These are phyloP conservation scores for Hypoxylon sp. DNA, from an alignment of 2,329 filamentous ascomycete genomes.

Conservation along the genomic window DNA sequence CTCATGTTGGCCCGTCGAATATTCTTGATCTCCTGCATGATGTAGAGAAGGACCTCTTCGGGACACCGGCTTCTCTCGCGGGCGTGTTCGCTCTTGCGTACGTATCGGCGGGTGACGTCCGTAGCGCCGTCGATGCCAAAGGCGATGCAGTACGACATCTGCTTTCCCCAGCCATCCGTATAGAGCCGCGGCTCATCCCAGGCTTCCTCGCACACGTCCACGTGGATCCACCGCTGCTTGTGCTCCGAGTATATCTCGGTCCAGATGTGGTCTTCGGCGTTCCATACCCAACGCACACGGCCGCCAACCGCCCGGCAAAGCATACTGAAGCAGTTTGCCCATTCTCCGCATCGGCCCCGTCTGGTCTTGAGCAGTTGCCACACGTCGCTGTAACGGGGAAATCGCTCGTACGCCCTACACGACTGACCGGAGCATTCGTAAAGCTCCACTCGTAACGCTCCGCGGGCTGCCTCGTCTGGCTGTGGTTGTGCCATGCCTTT, in stretches of 20 bases:
- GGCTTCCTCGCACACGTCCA: conserved; percentile 92
- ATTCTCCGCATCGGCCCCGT: conserved; percentile 90
- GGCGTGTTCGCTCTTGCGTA: conserved; percentile 78
- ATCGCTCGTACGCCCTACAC: conserved; percentile 86
- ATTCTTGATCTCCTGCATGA: conserved; percentile 90
- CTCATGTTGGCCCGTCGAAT: conserved; percentile 84
- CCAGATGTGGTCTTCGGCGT: conserved; percentile 97
- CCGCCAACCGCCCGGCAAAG: conserved; percentile 92
- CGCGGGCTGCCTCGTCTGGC: conserved; percentile 88
- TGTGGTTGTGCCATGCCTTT: conserved; percentile 86
- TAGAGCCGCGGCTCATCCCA: conserved; percentile 96
- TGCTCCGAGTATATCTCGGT: conserved; percentile 97
- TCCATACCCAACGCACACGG: conserved; percentile 97
- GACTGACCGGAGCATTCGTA: conserved; percentile 84
- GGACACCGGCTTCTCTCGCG: conserved; percentile 82
- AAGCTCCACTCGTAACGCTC: conserved; percentile 87
- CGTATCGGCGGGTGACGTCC: conserved; percentile 74
- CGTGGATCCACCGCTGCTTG: conserved; percentile 94
- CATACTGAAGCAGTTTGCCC: conserved; percentile 99
- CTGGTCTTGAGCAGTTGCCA: conserved; percentile 91
- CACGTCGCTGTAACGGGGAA: conserved; percentile 94
- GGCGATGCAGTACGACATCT: conserved; percentile 96
- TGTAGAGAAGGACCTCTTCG: conserved; percentile 90
- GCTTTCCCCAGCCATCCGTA: conserved; percentile 94
- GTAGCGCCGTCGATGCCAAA: conserved; percentile 89